phyloP scores from a whole-genome alignment of 202 grass and related monocot genomes.

The Musa balbisiana region DNA sequence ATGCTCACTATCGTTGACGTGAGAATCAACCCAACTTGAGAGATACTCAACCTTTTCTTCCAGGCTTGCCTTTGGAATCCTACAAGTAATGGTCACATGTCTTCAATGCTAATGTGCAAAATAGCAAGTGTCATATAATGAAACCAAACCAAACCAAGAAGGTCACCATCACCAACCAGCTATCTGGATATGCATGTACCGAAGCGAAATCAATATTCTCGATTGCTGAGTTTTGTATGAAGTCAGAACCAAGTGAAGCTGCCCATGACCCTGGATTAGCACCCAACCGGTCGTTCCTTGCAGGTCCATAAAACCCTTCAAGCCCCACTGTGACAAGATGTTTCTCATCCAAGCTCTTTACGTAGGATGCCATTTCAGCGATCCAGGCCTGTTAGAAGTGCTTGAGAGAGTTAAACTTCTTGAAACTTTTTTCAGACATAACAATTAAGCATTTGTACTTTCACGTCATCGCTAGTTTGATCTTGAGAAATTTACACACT shows the following conservation, averaged over 20 bases:
- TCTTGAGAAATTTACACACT: neutral
- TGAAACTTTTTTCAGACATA: neutral
- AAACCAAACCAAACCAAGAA: neutral
- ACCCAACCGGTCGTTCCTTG: conserved; percentile 36
- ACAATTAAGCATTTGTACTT: neutral
- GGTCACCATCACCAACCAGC: conserved; percentile 36
- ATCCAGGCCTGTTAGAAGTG: conserved; percentile 66
- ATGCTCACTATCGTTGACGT: conserved; percentile 65
- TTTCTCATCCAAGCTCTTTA: conserved; percentile 63
- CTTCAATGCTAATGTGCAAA: conserved; percentile 5
- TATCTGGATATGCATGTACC: conserved; percentile 92
- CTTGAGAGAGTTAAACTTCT: neutral
- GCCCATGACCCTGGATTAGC: conserved; percentile 81
- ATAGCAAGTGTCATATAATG: neutral
- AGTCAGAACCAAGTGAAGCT: conserved; percentile 75
- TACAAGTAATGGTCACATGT: conserved; percentile 28
- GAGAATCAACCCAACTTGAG: conserved; percentile 78
- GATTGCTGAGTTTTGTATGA: conserved; percentile 68
- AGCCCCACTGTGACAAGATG: conserved; percentile 80
- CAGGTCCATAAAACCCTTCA: conserved; percentile 83
- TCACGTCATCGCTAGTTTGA: neutral
- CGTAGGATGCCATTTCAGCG: conserved; percentile 70
- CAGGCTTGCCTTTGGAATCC: conserved; percentile 63
- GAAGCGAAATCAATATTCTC: conserved; percentile 90
- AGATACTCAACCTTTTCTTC: conserved; percentile 70